A percentile compares a stretch with the other conserved stretches of the same genome.
Evolutionary conservation across 352 stramenopile genomes (phyloP).

Genomic region (Globisporangium nunn): DNA sequence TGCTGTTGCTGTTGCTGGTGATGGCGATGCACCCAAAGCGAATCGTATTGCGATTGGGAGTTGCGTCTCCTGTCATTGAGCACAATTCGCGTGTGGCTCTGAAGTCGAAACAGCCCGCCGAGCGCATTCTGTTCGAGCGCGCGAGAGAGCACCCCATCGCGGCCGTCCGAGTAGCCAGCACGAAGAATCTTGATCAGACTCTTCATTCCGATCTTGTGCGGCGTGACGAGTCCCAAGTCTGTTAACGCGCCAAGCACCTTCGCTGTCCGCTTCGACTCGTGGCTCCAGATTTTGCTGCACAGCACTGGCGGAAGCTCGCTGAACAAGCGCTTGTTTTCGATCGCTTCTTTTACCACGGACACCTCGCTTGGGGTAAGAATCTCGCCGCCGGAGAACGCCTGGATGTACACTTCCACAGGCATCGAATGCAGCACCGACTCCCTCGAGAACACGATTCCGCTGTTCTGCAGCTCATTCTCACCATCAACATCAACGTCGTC

Average conservation of each 20-base stretch:
- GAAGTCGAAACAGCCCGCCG: slow-evolving; percentile 58
- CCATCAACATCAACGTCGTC: slow-evolving; percentile 3
- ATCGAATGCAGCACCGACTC: slow-evolving; percentile 73
- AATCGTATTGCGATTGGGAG: background rate
- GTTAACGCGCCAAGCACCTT: slow-evolving; percentile 69
- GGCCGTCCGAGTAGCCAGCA: slow-evolving; percentile 57
- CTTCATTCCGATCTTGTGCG: slow-evolving; percentile 82
- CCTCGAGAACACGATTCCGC: slow-evolving; percentile 65
- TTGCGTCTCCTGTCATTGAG: slow-evolving; percentile 26
- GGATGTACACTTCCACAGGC: slow-evolving; percentile 75
- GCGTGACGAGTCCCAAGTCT: slow-evolving; percentile 57
- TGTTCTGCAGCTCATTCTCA: background rate
- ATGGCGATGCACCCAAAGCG: background rate
- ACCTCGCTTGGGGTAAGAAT: slow-evolving; percentile 53
- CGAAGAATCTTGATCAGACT: slow-evolving; percentile 66
- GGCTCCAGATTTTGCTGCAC: slow-evolving; percentile 58
- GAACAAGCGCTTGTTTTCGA: slow-evolving; percentile 41
- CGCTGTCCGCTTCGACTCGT: slow-evolving; percentile 59
- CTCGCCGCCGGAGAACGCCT: slow-evolving; percentile 62
- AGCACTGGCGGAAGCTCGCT: slow-evolving; percentile 30
- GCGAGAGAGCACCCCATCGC: slow-evolving; percentile 52
- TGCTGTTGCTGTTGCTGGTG: background rate
- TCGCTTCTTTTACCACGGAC: slow-evolving; percentile 39
- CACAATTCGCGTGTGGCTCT: slow-evolving; percentile 34
- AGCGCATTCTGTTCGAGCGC: slow-evolving; percentile 73